Base-by-base conservation (phyloP, 1,284 basidiomycete species). In the Cerioporus squamosus region DNA sequence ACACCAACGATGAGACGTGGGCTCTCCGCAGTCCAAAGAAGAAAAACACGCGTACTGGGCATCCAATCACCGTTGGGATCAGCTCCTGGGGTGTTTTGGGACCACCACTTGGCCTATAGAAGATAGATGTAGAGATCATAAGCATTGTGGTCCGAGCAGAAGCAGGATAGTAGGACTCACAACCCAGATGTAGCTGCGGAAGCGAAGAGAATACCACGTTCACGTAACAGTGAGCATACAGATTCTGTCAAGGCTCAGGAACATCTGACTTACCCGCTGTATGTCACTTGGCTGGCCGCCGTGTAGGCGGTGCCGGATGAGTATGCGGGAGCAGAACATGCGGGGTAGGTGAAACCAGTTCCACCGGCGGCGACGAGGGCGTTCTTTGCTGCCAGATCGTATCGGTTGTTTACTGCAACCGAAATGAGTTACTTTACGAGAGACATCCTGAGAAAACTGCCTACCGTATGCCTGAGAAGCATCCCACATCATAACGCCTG, bases 401-500 rank as follows among this genome's bases (percentile, higher is more conserved):
- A 90, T 26, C 83, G 79, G 60, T 74, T 72, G 67, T 89, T 88
- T n/a, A 75, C 86, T 86, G 60, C 15, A 10, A 43, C 59, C 45
- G 38, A 40, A 56, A 33, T 39, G 42, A 40, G 38, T 42, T 36
- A 22, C 43, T n/a, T 20, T 18, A 22, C 26, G 20, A 51, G 18
- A 17, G 12, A 42, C n/a, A n/a, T 38, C 46, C 26, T 43, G 39
- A n/a, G 31, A 26, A 26, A 43, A 47, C 17, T 15, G 71, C 76
- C 53, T 68, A 85, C 85, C 80, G 62, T 83, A 87, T 14, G 87
- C 87, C 70, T 89, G 86, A 44, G 86, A 88, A 40, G 80, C 82
- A 68, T 88, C 88, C 87, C 87, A 90, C 45, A 90, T 68, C 86
- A 88, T 90, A 17, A 89, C 82, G 26, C 87, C 63, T 64, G 45